These are phyloP conservation scores for Botrytis elliptica DNA, from an alignment of 2,329 filamentous ascomycete genomes.

Conservation along the genomic window DNA sequence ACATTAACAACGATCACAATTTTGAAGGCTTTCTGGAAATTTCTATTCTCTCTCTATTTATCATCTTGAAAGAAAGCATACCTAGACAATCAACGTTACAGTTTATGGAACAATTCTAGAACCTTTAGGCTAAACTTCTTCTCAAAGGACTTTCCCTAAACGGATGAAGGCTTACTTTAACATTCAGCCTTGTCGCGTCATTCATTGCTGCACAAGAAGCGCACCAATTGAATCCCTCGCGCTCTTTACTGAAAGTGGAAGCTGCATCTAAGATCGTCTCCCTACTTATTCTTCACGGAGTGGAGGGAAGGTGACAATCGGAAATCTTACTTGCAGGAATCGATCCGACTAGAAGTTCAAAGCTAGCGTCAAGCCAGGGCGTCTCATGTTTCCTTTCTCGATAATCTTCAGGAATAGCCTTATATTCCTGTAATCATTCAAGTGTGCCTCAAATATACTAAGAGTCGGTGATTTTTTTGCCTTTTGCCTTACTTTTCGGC, in stretches of 20 bases:
- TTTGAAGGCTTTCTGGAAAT: neutral
- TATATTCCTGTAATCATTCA: neutral
- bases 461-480: neutral
- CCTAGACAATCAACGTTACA: neutral
- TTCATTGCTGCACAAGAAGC: neutral
- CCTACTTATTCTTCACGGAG: neutral
- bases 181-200: conserved; percentile 3
- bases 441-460: neutral
- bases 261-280: neutral
- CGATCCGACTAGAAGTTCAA: neutral
- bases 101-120: neutral
- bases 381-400: neutral
- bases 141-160: neutral
- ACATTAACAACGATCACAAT: neutral
- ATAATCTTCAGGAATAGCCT: neutral
- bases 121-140: neutral
- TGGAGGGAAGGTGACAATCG: neutral
- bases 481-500: neutral
- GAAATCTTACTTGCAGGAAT: neutral
- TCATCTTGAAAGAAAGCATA: neutral
- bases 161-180: neutral
- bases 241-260: neutral
- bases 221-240: neutral
- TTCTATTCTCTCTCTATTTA: neutral
- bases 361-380: neutral